Evolutionary conservation across 495 filamentous ascomycete species (phyloP).

Genomic region (Arthonia radiata): DNA sequence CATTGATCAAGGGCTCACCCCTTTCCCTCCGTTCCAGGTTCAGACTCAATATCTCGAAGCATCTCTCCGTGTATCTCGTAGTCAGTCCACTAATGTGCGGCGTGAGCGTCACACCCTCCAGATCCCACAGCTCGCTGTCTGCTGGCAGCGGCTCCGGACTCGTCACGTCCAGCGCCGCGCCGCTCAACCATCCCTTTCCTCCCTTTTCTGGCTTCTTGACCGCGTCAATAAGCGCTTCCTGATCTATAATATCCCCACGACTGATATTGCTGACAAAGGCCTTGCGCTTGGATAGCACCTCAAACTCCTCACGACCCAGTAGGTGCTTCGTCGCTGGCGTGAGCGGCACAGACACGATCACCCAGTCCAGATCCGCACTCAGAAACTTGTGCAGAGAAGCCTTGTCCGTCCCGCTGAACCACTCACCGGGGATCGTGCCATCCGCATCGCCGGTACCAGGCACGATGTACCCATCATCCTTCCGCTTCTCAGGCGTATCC

Average conservation of each 20-base stretch:
- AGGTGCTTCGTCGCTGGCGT: conserved; percentile 39
- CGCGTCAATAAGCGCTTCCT: conserved; percentile 38
- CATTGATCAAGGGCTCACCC: conserved; percentile 41
- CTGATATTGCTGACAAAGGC: conserved; percentile 52
- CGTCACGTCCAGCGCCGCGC: conserved; percentile 64
- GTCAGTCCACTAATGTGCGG: conserved; percentile 53
- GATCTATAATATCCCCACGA: conserved; percentile 44
- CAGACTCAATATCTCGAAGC: conserved; percentile 30
- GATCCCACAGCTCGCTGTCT: conserved; percentile 46
- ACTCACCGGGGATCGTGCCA: conserved; percentile 40
- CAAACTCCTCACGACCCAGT: conserved; percentile 38
- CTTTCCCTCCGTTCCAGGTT: conserved; percentile 35
- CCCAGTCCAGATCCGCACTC: conserved; percentile 40
- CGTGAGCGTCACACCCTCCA: conserved; percentile 49
- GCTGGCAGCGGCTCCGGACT: conserved; percentile 61
- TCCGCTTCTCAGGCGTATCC: conserved; percentile 25
- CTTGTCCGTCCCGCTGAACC: conserved; percentile 44
- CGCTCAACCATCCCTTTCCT: conserved; percentile 26
- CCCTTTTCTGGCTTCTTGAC: conserved; percentile 20
- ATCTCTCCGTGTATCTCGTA: conserved; percentile 29
- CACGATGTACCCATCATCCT: conserved; percentile 41
- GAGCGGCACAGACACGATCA: conserved; percentile 51
- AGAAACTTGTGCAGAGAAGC: conserved; percentile 40
- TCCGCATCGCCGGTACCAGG: conserved; percentile 57
- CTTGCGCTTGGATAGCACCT: conserved; percentile 26